phyloP scores from a whole-genome alignment of 2,329 filamentous ascomycete species.

The Ceratocystis smalleyi region DNA sequence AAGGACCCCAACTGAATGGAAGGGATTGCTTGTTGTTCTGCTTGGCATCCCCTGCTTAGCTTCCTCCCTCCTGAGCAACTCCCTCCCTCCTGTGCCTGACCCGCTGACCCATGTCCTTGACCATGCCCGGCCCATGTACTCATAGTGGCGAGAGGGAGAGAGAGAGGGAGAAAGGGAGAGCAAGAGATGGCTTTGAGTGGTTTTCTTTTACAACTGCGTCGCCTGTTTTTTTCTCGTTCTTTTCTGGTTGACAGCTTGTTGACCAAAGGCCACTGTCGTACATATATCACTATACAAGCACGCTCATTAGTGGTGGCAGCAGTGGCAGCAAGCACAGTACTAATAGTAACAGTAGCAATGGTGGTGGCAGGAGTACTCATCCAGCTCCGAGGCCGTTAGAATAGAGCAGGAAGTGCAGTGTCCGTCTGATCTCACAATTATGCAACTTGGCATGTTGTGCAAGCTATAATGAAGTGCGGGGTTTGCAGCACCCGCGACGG shows the following conservation, averaged over 20 bases:
- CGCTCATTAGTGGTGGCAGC: too few species aligned
- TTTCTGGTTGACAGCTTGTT: background rate
- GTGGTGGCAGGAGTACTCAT: too few species aligned
- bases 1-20: background rate
- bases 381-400: too few species aligned
- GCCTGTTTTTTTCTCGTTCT: background rate
- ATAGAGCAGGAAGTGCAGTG: too few species aligned
- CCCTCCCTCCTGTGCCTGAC: constrained; percentile 2
- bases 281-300: too few species aligned
- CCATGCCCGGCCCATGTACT: background rate
- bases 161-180: background rate
- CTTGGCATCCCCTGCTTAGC: background rate
- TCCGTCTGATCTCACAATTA: too few species aligned
- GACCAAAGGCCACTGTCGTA: background rate
- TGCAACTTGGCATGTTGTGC: too few species aligned
- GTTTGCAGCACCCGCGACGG: background rate
- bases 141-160: background rate
- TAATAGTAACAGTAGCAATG: too few species aligned
- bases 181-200: background rate
- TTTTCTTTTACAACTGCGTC: background rate
- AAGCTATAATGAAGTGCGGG: too few species aligned
- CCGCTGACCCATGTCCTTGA: background rate
- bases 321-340: too few species aligned
- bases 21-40: background rate
- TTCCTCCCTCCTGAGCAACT: background rate